These are phyloP conservation scores for Gremmenia infestans DNA, from an alignment of 2,329 filamentous ascomycete species.

Conservation along the genomic window DNA sequence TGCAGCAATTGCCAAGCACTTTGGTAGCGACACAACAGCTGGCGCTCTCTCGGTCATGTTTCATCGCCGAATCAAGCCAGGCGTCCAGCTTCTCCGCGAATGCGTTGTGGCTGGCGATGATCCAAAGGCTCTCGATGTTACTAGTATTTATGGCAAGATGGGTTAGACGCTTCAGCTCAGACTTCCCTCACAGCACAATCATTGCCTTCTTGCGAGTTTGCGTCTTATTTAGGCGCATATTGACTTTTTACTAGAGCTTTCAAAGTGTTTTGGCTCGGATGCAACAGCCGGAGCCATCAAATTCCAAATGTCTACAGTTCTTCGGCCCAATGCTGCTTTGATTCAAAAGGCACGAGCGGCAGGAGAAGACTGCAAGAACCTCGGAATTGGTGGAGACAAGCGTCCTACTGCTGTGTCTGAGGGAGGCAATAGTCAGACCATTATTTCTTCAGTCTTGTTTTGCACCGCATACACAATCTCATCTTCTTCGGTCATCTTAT, in stretches of 20 bases:
- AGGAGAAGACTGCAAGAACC: conserved; percentile 28
- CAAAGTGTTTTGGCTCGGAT: conserved; percentile 36
- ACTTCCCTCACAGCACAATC: neutral
- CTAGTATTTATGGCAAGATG: neutral
- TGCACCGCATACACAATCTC: conserved; percentile 2
- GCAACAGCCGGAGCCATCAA: conserved; percentile 41
- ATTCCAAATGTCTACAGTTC: conserved; percentile 24
- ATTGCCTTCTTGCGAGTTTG: neutral
- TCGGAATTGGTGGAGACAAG: conserved; percentile 4
- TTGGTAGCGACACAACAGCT: conserved; percentile 48
- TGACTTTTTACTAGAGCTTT: conserved; percentile 1
- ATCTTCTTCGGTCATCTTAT: neutral
- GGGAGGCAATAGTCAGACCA: conserved; percentile 1
- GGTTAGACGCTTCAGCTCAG: neutral
- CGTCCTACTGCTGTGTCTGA: neutral
- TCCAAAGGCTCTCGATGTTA: conserved; percentile 27
- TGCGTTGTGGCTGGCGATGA: conserved; percentile 41
- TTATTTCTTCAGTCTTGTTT: neutral
- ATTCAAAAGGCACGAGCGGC: conserved; percentile 28
- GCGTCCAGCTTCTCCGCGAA: conserved; percentile 36
- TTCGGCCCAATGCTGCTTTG: conserved; percentile 34
- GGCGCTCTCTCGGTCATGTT: conserved; percentile 37
- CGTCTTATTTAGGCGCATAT: neutral
- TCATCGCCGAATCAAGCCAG: conserved; percentile 32
- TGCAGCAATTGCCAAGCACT: conserved; percentile 53